Percentiles rank a stretch among this genome's conserved stretches.
phyloP scores from a whole-genome alignment of 345 rosid genomes.

The Erucastrum elatum region DNA sequence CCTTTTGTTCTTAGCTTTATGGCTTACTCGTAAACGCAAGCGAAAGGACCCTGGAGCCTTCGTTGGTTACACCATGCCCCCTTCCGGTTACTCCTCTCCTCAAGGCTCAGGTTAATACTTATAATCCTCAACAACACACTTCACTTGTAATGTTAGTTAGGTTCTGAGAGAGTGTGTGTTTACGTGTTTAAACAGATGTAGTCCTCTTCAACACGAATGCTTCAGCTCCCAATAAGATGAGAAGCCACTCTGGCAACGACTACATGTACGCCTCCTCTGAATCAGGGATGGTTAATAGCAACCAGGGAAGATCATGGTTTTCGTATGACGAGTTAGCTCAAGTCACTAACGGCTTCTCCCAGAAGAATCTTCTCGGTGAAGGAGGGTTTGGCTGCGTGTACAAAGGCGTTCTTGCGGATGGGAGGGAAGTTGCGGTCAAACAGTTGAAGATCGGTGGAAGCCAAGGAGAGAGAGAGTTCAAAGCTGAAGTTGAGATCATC shows the following conservation, averaged over 20 bases:
- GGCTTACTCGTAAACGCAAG: conserved; percentile 64
- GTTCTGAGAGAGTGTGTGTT: neutral
- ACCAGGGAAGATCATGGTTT: conserved; percentile 75
- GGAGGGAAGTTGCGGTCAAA: conserved; percentile 90
- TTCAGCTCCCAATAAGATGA: conserved; percentile 47
- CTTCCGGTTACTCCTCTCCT: conserved; percentile 80
- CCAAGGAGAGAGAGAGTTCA: conserved; percentile 96
- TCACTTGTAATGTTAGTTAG: too few relatives aligned
- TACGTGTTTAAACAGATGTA: conserved; percentile 48
- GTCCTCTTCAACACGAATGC: conserved; percentile 59
- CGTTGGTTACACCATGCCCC: conserved; percentile 61
- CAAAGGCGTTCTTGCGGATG: conserved; percentile 80
- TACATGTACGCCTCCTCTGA: conserved; percentile 65
- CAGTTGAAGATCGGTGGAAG: conserved; percentile 95
- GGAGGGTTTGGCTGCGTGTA: conserved; percentile 99
- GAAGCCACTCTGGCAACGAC: conserved; percentile 58
- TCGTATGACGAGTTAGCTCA: conserved; percentile 75
- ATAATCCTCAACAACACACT: too few relatives aligned
- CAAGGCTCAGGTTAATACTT: conserved; percentile 67
- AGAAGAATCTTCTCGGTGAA: conserved; percentile 82
- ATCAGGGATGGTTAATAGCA: conserved; percentile 57
- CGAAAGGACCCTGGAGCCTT: conserved; percentile 39
- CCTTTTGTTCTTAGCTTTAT: conserved; percentile 69
- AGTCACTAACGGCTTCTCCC: conserved; percentile 76
- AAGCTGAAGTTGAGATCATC: conserved; percentile 96